phyloP scores from a whole-genome alignment of 1,139 yeast genomes.

The Suhomyces coccinellae region DNA sequence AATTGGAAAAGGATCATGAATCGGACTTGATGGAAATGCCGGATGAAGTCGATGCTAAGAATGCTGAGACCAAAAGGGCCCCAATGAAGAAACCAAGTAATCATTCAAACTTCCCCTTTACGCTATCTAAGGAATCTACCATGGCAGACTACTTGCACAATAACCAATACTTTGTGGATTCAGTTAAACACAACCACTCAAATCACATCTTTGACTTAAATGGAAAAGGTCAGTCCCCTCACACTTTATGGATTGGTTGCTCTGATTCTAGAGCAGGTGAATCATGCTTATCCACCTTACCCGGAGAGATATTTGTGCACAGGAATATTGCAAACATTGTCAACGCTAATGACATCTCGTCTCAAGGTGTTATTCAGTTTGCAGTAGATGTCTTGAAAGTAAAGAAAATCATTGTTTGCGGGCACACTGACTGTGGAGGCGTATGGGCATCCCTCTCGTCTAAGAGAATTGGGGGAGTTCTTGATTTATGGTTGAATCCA shows the following conservation, averaged over 20 bases:
- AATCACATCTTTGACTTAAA: constrained; percentile 62
- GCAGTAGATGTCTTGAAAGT: constrained; percentile 88
- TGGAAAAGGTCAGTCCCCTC: constrained; percentile 87
- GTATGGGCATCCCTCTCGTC: constrained; percentile 81
- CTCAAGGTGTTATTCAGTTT: constrained; percentile 83
- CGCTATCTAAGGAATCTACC: constrained; percentile 55
- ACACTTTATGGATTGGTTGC: constrained; percentile 95
- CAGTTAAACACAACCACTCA: constrained; percentile 60
- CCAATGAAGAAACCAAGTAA: constrained; percentile 7
- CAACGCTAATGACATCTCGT: constrained; percentile 68
- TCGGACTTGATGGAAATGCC: constrained; percentile 29
- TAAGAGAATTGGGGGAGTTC: constrained; percentile 68
- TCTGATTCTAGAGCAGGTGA: constrained; percentile 93
- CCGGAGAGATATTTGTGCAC: constrained; percentile 94
- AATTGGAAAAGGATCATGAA: constrained; percentile 43
- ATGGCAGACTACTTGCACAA: constrained; percentile 65
- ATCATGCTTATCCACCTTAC: constrained; percentile 71
- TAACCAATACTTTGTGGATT: constrained; percentile 68
- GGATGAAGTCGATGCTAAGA: constrained; percentile 5
- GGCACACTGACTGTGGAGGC: constrained; percentile 99
- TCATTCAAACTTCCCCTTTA: constrained; percentile 48
- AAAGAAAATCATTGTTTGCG: constrained; percentile 82
- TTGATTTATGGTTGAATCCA: constrained; percentile 78
- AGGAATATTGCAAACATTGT: constrained; percentile 89
- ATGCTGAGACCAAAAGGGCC: constrained; percentile 2